Conservation (phyloP, 1,139 yeast genomes). For the Komagataea norvegica region DNA sequence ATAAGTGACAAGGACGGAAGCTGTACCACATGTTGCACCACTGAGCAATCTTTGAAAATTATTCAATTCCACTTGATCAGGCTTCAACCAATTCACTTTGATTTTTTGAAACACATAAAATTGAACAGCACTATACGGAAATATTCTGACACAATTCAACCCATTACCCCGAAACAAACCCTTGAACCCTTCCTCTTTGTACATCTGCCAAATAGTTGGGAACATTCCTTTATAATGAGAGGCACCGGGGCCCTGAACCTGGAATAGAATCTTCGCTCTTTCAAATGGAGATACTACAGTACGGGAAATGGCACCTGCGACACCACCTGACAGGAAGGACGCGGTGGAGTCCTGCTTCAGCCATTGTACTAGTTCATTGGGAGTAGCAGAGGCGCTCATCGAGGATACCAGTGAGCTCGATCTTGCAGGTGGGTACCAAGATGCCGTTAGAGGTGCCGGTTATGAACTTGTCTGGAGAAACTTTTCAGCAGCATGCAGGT, state of each 20-base stretch:
- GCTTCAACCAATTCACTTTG: conserved; percentile 45
- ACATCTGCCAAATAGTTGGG: conserved; percentile 72
- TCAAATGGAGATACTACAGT: conserved; percentile 95
- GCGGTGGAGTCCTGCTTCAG: conserved; percentile 49
- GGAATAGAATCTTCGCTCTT: conserved; percentile 86
- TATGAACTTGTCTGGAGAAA: conserved; percentile 1
- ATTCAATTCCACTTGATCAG: conserved; percentile 37
- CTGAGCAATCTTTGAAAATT: conserved; percentile 60
- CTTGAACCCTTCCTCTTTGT: conserved; percentile 82
- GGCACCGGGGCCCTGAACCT: conserved; percentile 76
- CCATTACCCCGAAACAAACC: conserved; percentile 92
- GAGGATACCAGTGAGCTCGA: not conserved
- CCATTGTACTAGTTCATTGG: conserved; percentile 19
- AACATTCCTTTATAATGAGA: conserved; percentile 69
- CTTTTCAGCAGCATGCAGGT: not conserved
- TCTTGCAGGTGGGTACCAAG: not conserved
- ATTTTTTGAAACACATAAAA: conserved; percentile 78
- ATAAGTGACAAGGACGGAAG: conserved; percentile 79
- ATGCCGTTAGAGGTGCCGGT: not conserved
- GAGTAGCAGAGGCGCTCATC: conserved; percentile 3
- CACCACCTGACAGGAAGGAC: conserved; percentile 69
- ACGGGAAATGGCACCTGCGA: conserved; percentile 90
- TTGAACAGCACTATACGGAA: conserved; percentile 95
- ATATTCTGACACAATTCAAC: conserved; percentile 79
- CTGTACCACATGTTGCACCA: conserved; percentile 79